Conservation (phyloP, 2,329 filamentous ascomycete species). For the Epichloe gansuensis region DNA sequence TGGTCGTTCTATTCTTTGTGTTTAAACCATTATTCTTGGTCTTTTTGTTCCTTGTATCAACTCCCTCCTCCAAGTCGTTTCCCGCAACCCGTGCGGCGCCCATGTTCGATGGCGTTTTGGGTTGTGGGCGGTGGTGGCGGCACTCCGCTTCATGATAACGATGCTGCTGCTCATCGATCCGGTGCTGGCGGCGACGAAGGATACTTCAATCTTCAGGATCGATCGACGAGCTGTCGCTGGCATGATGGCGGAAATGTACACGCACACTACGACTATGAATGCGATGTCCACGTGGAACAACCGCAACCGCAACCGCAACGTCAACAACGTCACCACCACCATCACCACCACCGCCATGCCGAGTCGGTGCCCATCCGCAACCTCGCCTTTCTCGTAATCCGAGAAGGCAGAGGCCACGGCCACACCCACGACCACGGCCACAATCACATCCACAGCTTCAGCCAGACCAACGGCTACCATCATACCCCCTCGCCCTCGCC, state of each 20-base stretch:
- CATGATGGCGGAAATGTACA: neutral
- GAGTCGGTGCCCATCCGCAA: slow-evolving; percentile 21
- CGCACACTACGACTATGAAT: neutral
- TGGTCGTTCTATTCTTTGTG: neutral
- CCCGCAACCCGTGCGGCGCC: neutral
- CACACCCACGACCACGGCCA: slow-evolving; percentile 6
- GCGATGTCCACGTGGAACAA: neutral
- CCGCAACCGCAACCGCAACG: neutral
- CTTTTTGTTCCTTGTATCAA: neutral
- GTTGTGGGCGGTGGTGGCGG: slow-evolving; percentile 20
- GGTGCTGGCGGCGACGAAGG: neutral
- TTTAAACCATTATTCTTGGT: neutral
- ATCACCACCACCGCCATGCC: neutral
- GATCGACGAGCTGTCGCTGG: neutral
- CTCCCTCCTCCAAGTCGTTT: neutral
- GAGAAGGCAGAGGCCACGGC: slow-evolving; percentile 17
- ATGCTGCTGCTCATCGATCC: slow-evolving; percentile 3
- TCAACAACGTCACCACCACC: neutral
- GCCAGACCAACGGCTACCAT: slow-evolving; percentile 8
- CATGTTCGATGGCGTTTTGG: slow-evolving; percentile 30
- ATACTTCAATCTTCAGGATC: neutral
- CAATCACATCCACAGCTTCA: neutral
- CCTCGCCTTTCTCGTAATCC: slow-evolving; percentile 26
- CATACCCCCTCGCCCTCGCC: slow-evolving; percentile 10
- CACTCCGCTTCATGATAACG: slow-evolving; percentile 15